phyloP scores from a whole-genome alignment of 768 basidiomycete species.

The Leccinum olivaceopallidum region DNA sequence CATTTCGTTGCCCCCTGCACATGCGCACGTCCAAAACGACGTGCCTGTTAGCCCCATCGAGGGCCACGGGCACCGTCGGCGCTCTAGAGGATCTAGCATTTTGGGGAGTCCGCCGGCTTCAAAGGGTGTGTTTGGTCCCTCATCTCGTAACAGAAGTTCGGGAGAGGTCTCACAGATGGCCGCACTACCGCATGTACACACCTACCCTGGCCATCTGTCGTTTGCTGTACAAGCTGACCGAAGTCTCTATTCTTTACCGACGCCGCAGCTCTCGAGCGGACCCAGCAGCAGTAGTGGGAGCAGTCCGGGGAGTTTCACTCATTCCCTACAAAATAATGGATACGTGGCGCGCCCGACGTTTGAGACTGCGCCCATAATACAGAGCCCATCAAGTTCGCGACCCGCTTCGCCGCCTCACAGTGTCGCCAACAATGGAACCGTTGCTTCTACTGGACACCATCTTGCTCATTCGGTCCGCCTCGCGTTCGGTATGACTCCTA shows the following conservation, averaged over 20 bases:
- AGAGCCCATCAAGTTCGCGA: conserved; percentile 56
- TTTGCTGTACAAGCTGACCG: conserved; percentile 28
- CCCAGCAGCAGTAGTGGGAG: conserved; percentile 60
- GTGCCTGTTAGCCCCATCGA: conserved; percentile 37
- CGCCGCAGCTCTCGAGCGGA: conserved; percentile 65
- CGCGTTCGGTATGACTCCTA: conserved; percentile 93
- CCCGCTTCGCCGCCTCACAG: conserved; percentile 58
- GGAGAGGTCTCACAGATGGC: conserved; percentile 32
- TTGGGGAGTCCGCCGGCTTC: conserved; percentile 39
- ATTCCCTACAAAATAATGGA: conserved; percentile 33
- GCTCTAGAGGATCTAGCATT: conserved; percentile 32
- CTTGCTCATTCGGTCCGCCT: conserved; percentile 82
- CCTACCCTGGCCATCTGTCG: conserved; percentile 35
- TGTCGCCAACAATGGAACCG: conserved; percentile 24
- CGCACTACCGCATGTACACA: conserved; percentile 32
- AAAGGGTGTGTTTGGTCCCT: conserved; percentile 29
- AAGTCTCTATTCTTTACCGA: conserved; percentile 41
- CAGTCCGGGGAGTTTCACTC: conserved; percentile 55
- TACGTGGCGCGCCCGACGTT: conserved; percentile 23
- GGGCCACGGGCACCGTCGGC: conserved; percentile 29
- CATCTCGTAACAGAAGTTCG: conserved; percentile 32
- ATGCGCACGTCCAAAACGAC: conserved; percentile 25
- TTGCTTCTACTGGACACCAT: conserved; percentile 50
- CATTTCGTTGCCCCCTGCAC: conserved; percentile 59
- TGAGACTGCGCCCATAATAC: conserved; percentile 32